Conservation (phyloP, 371 early-diverging fungal genomes). For the Polyrhizophydium stewartii region DNA sequence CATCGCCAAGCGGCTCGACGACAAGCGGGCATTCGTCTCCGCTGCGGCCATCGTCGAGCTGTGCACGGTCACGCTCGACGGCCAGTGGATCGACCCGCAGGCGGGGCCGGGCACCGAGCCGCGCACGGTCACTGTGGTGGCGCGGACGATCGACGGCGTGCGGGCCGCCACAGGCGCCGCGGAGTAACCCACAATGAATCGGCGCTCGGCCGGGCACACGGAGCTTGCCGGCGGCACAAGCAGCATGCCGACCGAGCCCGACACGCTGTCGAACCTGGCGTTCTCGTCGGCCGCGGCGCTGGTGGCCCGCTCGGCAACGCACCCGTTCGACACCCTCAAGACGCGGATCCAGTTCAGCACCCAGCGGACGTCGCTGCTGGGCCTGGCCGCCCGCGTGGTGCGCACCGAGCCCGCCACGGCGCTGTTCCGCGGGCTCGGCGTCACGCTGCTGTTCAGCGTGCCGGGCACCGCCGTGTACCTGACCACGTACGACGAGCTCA, state of each 20-base stretch:
- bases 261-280: constrained; percentile 5
- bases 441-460: constrained; percentile 63
- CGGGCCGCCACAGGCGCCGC: too few species aligned
- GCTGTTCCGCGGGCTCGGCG: constrained; percentile 58
- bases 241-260: neutral
- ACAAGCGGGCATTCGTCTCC: neutral
- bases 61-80: neutral
- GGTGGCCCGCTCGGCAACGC: constrained; percentile 56
- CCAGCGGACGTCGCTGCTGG: neutral
- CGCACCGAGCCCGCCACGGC: constrained; percentile 14
- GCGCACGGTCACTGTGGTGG: too few species aligned
- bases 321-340: constrained; percentile 79
- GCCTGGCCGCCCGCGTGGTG: neutral
- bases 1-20: neutral
- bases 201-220: too few species aligned
- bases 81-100: neutral
- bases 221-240: too few species aligned
- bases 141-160: too few species aligned
- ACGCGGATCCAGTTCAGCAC: constrained; percentile 57
- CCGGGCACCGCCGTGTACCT: constrained; percentile 75
- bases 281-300: constrained; percentile 27
- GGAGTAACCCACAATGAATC: too few species aligned
- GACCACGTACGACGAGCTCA: constrained; percentile 64
- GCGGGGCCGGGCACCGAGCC: neutral
- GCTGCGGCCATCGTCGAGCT: neutral